Evolutionary conservation across 805 yeast genomes (phyloP).

Genomic region (Cyberlindnera subsufficiens): DNA sequence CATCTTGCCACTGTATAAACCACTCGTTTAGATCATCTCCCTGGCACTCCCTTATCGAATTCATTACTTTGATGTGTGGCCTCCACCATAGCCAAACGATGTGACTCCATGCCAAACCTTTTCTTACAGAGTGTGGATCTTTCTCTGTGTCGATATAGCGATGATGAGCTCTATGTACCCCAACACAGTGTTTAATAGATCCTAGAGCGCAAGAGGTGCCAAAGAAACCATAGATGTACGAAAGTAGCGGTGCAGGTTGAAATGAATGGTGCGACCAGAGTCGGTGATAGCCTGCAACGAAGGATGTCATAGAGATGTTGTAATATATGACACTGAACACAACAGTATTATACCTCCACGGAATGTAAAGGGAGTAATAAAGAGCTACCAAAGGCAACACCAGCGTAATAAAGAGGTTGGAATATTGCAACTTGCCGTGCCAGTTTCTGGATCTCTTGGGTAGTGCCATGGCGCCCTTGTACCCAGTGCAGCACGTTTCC

Average conservation of each 20-base stretch:
- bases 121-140: slow-evolving; percentile 82
- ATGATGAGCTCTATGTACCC: slow-evolving; percentile 86
- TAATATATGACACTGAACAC: slow-evolving; percentile 51
- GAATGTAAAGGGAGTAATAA: slow-evolving; percentile 33
- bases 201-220: slow-evolving; percentile 78
- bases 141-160: slow-evolving; percentile 80
- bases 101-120: slow-evolving; percentile 79
- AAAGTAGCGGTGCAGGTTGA: slow-evolving; percentile 38
- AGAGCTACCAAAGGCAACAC: slow-evolving; percentile 50
- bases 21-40: slow-evolving; percentile 59
- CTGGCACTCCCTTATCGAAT: slow-evolving; percentile 25
- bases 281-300: slow-evolving; percentile 82
- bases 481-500: slow-evolving; percentile 45
- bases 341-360: slow-evolving; percentile 45
- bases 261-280: slow-evolving; percentile 63
- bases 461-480: too few relatives aligned
- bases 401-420: slow-evolving; percentile 38
- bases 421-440: slow-evolving; percentile 72
- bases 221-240: slow-evolving; percentile 45
- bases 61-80: slow-evolving; percentile 51
- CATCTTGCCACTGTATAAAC: slow-evolving; percentile 31
- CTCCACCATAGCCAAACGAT: slow-evolving; percentile 80
- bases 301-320: slow-evolving; percentile 56
- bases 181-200: slow-evolving; percentile 71
- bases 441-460: slow-evolving; percentile 39